phyloP scores from a whole-genome alignment of 2,329 filamentous ascomycete species.

The Colletotrichum spinosum region DNA sequence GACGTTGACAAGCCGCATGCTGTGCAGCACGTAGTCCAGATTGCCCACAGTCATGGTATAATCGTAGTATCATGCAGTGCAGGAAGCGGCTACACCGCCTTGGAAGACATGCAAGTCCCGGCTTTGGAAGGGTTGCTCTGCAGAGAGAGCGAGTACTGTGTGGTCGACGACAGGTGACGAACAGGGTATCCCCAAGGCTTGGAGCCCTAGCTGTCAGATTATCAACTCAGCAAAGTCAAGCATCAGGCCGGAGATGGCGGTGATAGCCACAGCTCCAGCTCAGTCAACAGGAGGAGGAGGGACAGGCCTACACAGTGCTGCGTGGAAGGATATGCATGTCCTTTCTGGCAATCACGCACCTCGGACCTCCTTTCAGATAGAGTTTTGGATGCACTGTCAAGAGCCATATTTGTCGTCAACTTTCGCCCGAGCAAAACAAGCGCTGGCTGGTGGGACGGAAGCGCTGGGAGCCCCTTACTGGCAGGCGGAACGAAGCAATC shows the following conservation, averaged over 20 bases:
- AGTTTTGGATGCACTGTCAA: conserved; percentile 35
- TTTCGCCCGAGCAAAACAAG: conserved; percentile 27
- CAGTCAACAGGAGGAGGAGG: too few relatives aligned
- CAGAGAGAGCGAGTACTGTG: background rate
- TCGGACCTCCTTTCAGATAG: conserved; percentile 35
- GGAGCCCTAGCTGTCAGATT: conserved; percentile 29
- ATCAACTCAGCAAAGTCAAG: conserved; percentile 32
- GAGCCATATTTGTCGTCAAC: conserved; percentile 24
- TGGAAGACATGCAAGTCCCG: conserved; percentile 33
- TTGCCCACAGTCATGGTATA: too few relatives aligned
- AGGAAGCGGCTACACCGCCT: conserved; percentile 30
- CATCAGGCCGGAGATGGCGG: conserved; percentile 27
- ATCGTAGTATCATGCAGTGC: background rate
- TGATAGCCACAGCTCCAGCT: conserved; percentile 5
- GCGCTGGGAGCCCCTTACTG: conserved; percentile 28
- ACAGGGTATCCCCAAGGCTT: conserved; percentile 21
- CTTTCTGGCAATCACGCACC: background rate
- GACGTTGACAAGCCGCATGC: conserved; percentile 11
- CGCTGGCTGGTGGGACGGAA: conserved; percentile 18
- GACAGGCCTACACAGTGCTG: too few relatives aligned
- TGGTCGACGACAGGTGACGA: conserved; percentile 7
- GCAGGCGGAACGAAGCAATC: conserved; percentile 29
- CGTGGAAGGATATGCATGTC: background rate
- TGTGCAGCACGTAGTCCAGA: background rate
- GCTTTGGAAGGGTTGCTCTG: conserved; percentile 17